Conservation (phyloP, 768 basidiomycete genomes). For the Lyophyllum shimeji region DNA sequence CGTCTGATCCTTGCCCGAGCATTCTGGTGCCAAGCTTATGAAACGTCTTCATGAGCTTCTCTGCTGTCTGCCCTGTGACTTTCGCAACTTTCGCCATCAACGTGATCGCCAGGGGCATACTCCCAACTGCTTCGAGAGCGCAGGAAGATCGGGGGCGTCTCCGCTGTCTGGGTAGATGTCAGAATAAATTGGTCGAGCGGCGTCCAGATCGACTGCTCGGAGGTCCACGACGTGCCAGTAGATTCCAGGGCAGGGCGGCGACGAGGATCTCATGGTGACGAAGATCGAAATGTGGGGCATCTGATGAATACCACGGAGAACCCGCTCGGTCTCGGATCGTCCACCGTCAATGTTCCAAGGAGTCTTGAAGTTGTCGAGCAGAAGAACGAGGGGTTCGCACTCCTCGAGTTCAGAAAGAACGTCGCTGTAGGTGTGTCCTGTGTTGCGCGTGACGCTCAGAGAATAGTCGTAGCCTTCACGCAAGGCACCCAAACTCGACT, state of each 20-base stretch:
- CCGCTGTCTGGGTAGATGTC: conserved; percentile 17
- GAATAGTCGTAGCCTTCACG: conserved; percentile 25
- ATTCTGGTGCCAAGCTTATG: not conserved
- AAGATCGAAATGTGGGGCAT: conserved; percentile 14
- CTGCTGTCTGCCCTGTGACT: not conserved
- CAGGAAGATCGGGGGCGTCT: conserved; percentile 19
- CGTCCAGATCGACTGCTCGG: conserved; percentile 14
- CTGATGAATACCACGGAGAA: not conserved
- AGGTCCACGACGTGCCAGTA: conserved; percentile 19
- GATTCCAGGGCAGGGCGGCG: conserved; percentile 26
- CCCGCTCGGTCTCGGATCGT: conserved; percentile 19
- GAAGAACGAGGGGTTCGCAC: conserved; percentile 11
- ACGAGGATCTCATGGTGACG: conserved; percentile 9
- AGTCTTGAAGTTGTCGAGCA: conserved; percentile 42
- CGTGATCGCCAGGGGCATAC: conserved; percentile 32
- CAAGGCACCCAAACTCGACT: conserved; percentile 34
- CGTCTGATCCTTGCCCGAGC: conserved; percentile 5
- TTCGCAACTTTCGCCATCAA: conserved; percentile 28
- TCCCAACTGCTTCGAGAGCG: conserved; percentile 22
- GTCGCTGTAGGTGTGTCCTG: conserved; percentile 19
- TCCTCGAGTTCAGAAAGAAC: conserved; percentile 20
- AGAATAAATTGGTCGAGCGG: conserved; percentile 23
- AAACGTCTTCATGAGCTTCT: conserved; percentile 4
- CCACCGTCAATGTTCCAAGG: conserved; percentile 28
- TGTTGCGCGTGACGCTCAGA: conserved; percentile 20